Evolutionary conservation across 305 asterid species (phyloP).

Genomic region (Ajuga reptans): DNA sequence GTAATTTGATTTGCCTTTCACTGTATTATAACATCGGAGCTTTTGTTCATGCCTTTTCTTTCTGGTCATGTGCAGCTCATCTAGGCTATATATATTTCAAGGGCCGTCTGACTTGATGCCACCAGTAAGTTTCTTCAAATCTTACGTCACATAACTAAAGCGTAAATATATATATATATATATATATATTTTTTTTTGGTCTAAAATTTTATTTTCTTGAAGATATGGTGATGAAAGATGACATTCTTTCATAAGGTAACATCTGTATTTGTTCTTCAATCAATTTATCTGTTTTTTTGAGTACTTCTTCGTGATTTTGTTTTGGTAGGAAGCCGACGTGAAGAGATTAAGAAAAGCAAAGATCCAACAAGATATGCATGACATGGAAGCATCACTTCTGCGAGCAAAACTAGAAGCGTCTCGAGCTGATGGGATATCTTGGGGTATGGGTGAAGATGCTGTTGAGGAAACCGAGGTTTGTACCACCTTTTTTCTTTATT

Average conservation of each 20-base stretch:
- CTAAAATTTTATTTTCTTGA: background rate
- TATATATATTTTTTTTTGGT: background rate
- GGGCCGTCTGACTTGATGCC: conserved; percentile 93
- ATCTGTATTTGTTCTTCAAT: conserved; percentile 7
- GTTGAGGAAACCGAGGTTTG: conserved; percentile 85
- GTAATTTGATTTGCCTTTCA: background rate
- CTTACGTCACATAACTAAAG: conserved; percentile 16
- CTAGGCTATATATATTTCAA: conserved; percentile 84
- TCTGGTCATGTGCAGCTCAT: conserved; percentile 45
- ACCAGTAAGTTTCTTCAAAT: conserved; percentile 45
- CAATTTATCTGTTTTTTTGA: background rate
- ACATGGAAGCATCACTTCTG: conserved; percentile 88
- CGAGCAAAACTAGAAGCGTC: conserved; percentile 87
- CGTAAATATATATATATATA: too few relatives aligned
- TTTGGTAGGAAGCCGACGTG: conserved; percentile 77
- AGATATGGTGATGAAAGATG: background rate
- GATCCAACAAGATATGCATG: conserved; percentile 56
- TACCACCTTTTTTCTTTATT: conserved; percentile 2
- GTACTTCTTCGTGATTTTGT: conserved; percentile 18
- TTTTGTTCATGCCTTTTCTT: conserved; percentile 14
- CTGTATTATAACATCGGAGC: background rate
- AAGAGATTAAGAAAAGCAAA: conserved; percentile 55
- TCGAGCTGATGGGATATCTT: conserved; percentile 84
- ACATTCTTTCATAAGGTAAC: background rate
- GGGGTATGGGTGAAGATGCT: conserved; percentile 99